These are phyloP conservation scores for Betula pendula DNA, from an alignment of 306 rosid genomes.

Conservation along the genomic window DNA sequence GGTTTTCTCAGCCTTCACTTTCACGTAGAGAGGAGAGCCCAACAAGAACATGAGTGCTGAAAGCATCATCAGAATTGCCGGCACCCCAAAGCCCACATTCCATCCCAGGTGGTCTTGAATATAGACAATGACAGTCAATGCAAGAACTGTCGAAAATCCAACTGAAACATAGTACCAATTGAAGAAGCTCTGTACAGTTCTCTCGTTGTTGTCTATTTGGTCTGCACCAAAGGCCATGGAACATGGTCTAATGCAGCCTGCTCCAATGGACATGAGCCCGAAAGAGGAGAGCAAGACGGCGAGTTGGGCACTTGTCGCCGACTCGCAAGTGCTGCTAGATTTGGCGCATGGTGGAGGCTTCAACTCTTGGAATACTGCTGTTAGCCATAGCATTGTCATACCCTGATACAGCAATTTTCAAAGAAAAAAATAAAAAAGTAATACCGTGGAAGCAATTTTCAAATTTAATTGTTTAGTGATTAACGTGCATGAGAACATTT, in stretches of 20 bases:
- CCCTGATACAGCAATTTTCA: constrained; percentile 6
- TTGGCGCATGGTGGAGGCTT: constrained; percentile 15
- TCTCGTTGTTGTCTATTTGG: constrained; percentile 28
- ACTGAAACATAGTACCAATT: constrained; percentile 48
- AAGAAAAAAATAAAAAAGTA: no score
- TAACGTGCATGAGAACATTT: no score
- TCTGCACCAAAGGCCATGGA: constrained; percentile 66
- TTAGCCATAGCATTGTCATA: constrained; percentile 22
- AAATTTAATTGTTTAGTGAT: no score
- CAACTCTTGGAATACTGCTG: constrained; percentile 13
- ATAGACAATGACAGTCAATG: constrained; percentile 37
- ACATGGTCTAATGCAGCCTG: constrained; percentile 59
- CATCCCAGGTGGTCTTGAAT: constrained; percentile 56
- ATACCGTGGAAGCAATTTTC: no score
- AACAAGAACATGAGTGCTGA: constrained; percentile 34
- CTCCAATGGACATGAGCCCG: constrained; percentile 53
- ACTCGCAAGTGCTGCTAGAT: not conserved
- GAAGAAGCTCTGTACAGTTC: constrained; percentile 44
- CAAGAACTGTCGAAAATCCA: constrained; percentile 30
- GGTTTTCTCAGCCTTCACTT: constrained; percentile 30
- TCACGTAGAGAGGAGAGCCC: constrained; percentile 47
- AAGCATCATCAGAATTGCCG: constrained; percentile 37
- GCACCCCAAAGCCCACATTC: constrained; percentile 54
- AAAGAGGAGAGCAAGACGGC: constrained; percentile 22
- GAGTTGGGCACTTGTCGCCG: constrained; percentile 10